Evolutionary conservation across 306 rosid genomes (phyloP), one percentile per base, ranked within the genome.

Genomic region (Malus fusca): DNA sequence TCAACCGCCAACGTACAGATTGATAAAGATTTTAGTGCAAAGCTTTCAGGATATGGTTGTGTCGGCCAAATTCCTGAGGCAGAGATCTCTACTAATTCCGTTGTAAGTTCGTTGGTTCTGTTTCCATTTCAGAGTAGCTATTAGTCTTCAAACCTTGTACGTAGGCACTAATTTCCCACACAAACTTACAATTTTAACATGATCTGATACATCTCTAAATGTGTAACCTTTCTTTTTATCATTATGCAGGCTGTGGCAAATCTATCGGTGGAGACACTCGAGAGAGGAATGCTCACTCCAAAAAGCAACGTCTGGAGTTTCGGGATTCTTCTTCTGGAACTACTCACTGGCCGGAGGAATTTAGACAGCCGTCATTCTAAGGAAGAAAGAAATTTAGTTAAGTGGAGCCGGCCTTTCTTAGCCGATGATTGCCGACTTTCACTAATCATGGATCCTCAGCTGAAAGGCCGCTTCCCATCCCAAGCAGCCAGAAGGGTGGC

Each of bases 301-400:
- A 96, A 96, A 84, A 96, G 99, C 87, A 96, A 96, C 3, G 99
- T 92, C 21, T 96, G 98, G 98, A 88, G 99, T 81, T 96, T 96
- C 0, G 99, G 99, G 10, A 82, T 90, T 52, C 85, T 96, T 71
- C 99, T 96, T 85, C 87, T 96, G 52, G 99, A 96, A 75, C 79
- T 96, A 69, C 98, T 96, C 12, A 96, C 99, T 0, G 99, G 98
- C 67, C 86, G 99, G 79, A 88, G 89, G 88, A 92, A 92, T 88
- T 93, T 90, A 0, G 97, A 92, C 61, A 83, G 93, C 73, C 97
- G 94, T 68, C 91, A 92, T 78, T 92, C 99, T 1, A 96, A 90
- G 89, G 99, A 96, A 86, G 98, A 92, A 85, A 88, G 96, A 77
- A 96, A 96, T 78, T 81, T 96, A 56, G 97, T 96, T 4, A 96